Conservation (phyloP, 2,329 filamentous ascomycete species). For the Piedraia hortae region DNA sequence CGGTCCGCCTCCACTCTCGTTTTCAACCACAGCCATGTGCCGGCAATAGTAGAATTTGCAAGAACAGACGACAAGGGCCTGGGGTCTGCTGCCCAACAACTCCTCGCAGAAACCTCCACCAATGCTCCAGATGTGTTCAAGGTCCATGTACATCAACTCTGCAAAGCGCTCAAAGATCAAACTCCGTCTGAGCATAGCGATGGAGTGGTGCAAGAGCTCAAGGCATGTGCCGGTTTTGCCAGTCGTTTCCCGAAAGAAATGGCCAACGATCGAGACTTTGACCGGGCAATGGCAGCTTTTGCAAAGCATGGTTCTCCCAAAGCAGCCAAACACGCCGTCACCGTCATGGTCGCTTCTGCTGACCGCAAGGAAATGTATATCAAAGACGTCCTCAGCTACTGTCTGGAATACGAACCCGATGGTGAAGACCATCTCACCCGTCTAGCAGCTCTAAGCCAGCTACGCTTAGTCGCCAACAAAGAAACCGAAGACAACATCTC, state of each 20-base stretch:
- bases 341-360: constrained; percentile 53
- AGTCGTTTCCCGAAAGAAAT: constrained; percentile 65
- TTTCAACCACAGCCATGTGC: constrained; percentile 83
- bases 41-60: constrained; percentile 67
- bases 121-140: constrained; percentile 76
- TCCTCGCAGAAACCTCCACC: constrained; percentile 76
- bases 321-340: constrained; percentile 80
- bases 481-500: constrained; percentile 43
- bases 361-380: constrained; percentile 64
- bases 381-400: constrained; percentile 53
- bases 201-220: constrained; percentile 74
- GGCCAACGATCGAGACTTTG: constrained; percentile 52
- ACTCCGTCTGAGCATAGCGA: constrained; percentile 40
- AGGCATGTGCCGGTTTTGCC: constrained; percentile 78
- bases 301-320: constrained; percentile 53
- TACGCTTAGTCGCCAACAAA: constrained; percentile 47
- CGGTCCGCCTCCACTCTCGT: constrained; percentile 63
- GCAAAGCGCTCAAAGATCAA: constrained; percentile 57
- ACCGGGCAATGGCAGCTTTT: constrained; percentile 56
- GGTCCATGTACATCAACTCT: constrained; percentile 72
- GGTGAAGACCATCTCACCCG: constrained; percentile 42
- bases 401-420: constrained; percentile 46
- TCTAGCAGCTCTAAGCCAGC: constrained; percentile 41
- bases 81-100: constrained; percentile 54
- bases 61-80: constrained; percentile 58